Base-by-base conservation (phyloP, 2,329 filamentous ascomycete genomes). In the Diplodia intermedia region DNA sequence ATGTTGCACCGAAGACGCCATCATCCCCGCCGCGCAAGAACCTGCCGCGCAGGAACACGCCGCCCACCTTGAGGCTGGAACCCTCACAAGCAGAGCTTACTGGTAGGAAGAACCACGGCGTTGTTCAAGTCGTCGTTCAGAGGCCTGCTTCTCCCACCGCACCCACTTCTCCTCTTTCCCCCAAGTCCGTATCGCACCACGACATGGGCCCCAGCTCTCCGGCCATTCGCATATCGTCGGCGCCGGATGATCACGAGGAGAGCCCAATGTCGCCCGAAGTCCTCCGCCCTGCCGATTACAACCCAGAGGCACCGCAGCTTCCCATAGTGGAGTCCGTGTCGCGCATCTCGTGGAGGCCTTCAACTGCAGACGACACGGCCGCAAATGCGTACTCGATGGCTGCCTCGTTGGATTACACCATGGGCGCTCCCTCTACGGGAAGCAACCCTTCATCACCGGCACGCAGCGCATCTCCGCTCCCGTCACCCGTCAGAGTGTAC, bases 41-140 rank as follows among this genome's bases (percentile, higher is more conserved):
- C 15, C 31, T 33, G 31, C 31, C 75, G 20, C 65, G 68, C 20
- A 71, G 61, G 26, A 71, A 50, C 15, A 26, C 63, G 1, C 66
- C 70, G 18, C 68, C 70, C 3, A 65, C 69, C 18, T 69, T 74
- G 63, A 77, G 73, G 67, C 73, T 80, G 26, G 71, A 71, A 65
- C 78, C 78, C 18, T 79, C 77, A 6, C 75, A 78, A 54, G 78
- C 78, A 26, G 76, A 79, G 71, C 68, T 79, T 47, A 79, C 67
- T 53, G 78, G 78, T 70, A 73, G 76, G 66, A 75, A 72, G 69
- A 77, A 76, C 69, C 74, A 77, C 71, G 75, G 73, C 68, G 69
- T 72, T 53, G 76, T 78, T 62, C 75, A 79, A 70, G 78, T 79
- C 76, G 76, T 72, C 62, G 70, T 78, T 43, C 73, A 72, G 15